Evolutionary conservation across 805 yeast genomes (phyloP), one percentile per base, ranked within the genome.

Genomic region (Saccharomycopsis babjevae): DNA sequence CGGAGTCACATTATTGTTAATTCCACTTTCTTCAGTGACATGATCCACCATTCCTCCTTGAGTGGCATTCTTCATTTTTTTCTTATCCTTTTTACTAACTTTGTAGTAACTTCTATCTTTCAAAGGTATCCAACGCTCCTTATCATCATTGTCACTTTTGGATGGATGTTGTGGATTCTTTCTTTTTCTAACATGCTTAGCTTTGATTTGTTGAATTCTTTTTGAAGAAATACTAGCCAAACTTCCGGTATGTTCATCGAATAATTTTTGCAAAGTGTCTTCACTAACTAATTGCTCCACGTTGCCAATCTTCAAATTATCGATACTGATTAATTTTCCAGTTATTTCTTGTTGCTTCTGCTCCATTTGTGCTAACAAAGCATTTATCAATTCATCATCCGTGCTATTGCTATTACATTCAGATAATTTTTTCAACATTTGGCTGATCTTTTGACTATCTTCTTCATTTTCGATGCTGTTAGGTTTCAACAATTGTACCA

Each of bases 61-160:
- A 0, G 87, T 82, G 5, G 76, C 74, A 5, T 68, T 66, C 57
- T 61, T 64, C 59, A 70, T 64, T 61, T 72, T 72, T 65, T 75
- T 75, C 66, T 78, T 80, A 70, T 83, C 86, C 65, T 84, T 82
- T 75, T 83, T 84, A 69, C 88, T 86, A 15, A 96, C 89, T 72
- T 83, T 89, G 74, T 87, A 91, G 67, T 85, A 83, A 6, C 91
- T 81, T 71, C 98, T 83, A 70, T 92, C 96, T 70, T 84, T 87
- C 79, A 88, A 67, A 25, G 97, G 96, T 57, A 93, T 72, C 98
- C 98, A 92, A 74, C 97, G 85, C 72, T 92, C 97, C 18, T 82
- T 80, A 67, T 86, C 87, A 2, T 81, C 76, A 25, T 63, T 62
- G 62, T 69, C 72, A n/a, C 59, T 60, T 60, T 68, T 71, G 50